Evolutionary conservation across 257 asterid species (phyloP), one percentile per base, ranked within the genome.

Genomic region (Coffea canephora): DNA sequence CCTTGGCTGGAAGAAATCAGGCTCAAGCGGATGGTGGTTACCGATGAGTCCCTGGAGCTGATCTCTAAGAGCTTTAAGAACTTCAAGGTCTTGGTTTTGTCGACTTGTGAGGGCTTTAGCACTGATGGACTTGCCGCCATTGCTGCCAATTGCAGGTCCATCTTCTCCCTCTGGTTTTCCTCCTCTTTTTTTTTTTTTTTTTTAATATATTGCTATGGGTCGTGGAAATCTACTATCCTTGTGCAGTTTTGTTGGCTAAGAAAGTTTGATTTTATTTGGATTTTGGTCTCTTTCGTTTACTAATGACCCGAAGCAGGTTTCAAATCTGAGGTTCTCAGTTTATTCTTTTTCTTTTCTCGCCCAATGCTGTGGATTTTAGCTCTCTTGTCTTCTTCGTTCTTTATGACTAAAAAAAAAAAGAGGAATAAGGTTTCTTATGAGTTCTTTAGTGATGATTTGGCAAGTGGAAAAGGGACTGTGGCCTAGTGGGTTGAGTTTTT

Each of bases 101-200:
- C 91, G 43, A 86, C 94, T 0, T 95, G 98, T 78, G 97, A 93
- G 74, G 98, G 97, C 43, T 91, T 95, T 27, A 89, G 95, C 11
- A 95, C 98, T 1, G 95, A 88, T 43, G 98, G 98, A 3, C 97
- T 95, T 64, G 97, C 95, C 4, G 81, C 94, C 81, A 89, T 95
- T 93, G 98, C 97, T 16, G 92, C 97, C 76, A 89, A 91, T 78
- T 95, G 98, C 98, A 93, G 98, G 98, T 94, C 64, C 36, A 27
- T 1, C 31, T 65, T 31, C 69, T 62, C 69, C 16, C 5, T n/a
- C 6, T n/a, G 39, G 6, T 62, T n/a, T n/a, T 62, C 31, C 79
- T 25, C 77, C 46, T 27, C n/a, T 4, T 62, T 19, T 39, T 86
- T 21, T 79, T 15, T 79, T 5, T 75, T 43, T 12, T 48, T 31